These are phyloP conservation scores for Periconia macrospinosa DNA, from an alignment of 2,329 filamentous ascomycete genomes.

Conservation along the genomic window DNA sequence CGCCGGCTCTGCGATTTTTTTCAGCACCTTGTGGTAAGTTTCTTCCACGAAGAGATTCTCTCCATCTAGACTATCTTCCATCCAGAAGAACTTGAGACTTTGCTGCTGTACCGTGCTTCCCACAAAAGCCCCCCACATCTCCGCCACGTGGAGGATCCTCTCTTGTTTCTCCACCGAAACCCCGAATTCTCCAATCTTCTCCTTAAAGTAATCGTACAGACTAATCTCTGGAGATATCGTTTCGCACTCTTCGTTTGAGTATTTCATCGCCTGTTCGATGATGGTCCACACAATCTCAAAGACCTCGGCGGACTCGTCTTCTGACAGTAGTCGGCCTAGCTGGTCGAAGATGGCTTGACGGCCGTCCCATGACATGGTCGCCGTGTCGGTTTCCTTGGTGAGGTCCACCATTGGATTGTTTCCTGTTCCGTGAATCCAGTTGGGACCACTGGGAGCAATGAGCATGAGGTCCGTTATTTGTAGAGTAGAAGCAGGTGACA, in stretches of 20 bases:
- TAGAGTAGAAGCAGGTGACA: not conserved
- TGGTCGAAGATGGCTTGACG: constrained; percentile 60
- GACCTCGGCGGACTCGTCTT: constrained; percentile 40
- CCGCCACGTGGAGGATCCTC: constrained; percentile 57
- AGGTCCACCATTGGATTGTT: constrained; percentile 72
- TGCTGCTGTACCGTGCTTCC: constrained; percentile 66
- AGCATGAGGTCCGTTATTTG: not conserved
- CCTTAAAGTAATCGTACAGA: constrained; percentile 60
- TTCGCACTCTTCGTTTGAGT: constrained; percentile 61
- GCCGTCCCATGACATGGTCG: constrained; percentile 56
- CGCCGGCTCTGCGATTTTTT: constrained; percentile 61
- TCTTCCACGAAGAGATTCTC: constrained; percentile 65
- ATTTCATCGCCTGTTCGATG: constrained; percentile 67
- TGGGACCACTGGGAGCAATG: constrained; percentile 58
- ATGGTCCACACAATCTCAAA: constrained; percentile 66
- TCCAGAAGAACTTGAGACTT: constrained; percentile 75
- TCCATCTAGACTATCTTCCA: constrained; percentile 77
- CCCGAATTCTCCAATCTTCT: constrained; percentile 51
- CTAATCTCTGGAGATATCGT: constrained; percentile 57
- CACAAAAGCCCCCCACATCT: constrained; percentile 72
- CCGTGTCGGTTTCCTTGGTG: constrained; percentile 62
- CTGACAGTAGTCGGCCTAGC: constrained; percentile 56
- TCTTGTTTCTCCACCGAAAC: constrained; percentile 48
- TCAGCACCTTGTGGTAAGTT: constrained; percentile 63
- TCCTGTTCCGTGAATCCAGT: constrained; percentile 76